These are phyloP conservation scores for Tothia fuscella DNA, from an alignment of 2,329 filamentous ascomycete genomes.

Conservation along the genomic window DNA sequence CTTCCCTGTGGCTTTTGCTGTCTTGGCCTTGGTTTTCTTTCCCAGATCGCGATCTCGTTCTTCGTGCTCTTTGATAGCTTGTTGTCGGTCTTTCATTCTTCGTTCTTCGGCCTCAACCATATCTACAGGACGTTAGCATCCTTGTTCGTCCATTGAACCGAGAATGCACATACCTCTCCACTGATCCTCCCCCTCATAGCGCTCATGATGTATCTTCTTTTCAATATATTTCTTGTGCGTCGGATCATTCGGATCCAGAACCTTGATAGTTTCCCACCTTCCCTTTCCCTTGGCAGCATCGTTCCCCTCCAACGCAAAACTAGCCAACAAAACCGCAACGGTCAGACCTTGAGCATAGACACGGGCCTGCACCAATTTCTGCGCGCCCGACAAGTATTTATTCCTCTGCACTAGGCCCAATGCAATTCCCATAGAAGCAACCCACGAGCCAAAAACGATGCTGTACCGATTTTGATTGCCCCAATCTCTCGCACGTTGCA, in stretches of 20 bases:
- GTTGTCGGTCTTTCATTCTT: slow-evolving; percentile 39
- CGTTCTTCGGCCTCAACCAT: slow-evolving; percentile 75
- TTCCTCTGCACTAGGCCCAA: slow-evolving; percentile 68
- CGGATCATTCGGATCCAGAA: slow-evolving; percentile 69
- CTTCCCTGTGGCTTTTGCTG: no score
- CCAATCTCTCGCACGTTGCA: slow-evolving; percentile 57
- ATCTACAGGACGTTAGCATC: slow-evolving; percentile 35
- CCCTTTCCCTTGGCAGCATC: slow-evolving; percentile 68
- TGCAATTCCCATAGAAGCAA: slow-evolving; percentile 65
- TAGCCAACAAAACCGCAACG: slow-evolving; percentile 69
- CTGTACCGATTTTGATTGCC: slow-evolving; percentile 72
- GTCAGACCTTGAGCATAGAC: slow-evolving; percentile 89
- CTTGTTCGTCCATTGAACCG: slow-evolving; percentile 5
- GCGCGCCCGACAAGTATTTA: slow-evolving; percentile 57
- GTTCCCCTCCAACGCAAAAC: slow-evolving; percentile 67
- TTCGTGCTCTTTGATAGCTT: slow-evolving; percentile 17
- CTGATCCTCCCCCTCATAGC: slow-evolving; percentile 79
- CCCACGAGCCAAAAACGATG: slow-evolving; percentile 73
- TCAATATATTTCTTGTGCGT: slow-evolving; percentile 73
- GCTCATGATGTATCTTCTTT: slow-evolving; percentile 78
- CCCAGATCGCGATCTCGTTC: slow-evolving; percentile 9
- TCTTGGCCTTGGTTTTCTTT: no score
- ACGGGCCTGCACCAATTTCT: slow-evolving; percentile 90
- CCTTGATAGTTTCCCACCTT: slow-evolving; percentile 74
- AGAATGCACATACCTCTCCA: slow-evolving; percentile 57